Evolutionary conservation across 257 asterid species (phyloP), one percentile per base, ranked within the genome.

Genomic region (Penstemon barbatus): DNA sequence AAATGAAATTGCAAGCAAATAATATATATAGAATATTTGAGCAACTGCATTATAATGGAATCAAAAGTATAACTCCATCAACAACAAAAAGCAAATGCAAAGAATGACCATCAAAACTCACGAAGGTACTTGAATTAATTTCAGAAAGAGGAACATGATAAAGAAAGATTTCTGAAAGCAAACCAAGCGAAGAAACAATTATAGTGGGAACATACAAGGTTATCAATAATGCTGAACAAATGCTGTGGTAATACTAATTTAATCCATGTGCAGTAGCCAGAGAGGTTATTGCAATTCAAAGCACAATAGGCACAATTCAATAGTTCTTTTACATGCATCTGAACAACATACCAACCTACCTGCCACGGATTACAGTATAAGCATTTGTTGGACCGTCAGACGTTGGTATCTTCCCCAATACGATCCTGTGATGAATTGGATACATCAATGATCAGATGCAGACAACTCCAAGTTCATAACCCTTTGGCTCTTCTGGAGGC

Each of bases 321-420:
- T 15, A 72, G 67, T 25, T 50, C 69, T 65, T 69, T 76, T 74
- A 70, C 78, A 77, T 76, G 79, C 81, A 83, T 76, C 79, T 70
- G 65, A 77, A 79, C 75, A 60, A 81, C 81, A 80, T 79, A 80
- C 87, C 87, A 85, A 86, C 96, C 91, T 87, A 92, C 97, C 98
- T 92, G 90, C 93, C 83, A 86, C 61, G 95, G 73, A 85, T 81
- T 74, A 85, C 77, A 85, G 93, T 90, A 86, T 77, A 90, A 77
- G 83, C 97, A 78, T 88, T 86, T 77, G 81, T 85, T 74, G 96
- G 85, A 78, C 96, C 98, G 76, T 84, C 87, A 75, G 87, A 74
- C 76, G 97, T 87, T 68, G 89, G 88, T 79, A 89, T 89, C 95
- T 83, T 85, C 88, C 98, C 97, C 97, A 92, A 86, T 82, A 86